These are phyloP conservation scores for Plasmodium reichenowi DNA, from an alignment of 169 alveolate genomes.

Conservation along the genomic window DNA sequence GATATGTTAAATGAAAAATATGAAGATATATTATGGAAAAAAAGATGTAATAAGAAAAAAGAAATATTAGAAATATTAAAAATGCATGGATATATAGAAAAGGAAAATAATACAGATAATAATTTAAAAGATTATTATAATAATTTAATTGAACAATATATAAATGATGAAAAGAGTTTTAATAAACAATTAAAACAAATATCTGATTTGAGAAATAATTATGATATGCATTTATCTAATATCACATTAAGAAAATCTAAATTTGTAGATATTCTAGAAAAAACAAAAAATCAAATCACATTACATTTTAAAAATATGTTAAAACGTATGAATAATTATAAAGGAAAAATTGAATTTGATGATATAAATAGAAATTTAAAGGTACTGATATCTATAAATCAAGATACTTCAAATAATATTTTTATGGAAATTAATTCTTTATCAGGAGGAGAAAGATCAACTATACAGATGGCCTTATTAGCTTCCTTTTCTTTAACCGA, in stretches of 20 bases:
- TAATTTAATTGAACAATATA: conserved; percentile 48
- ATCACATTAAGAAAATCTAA: conserved; percentile 39
- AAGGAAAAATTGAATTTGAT: conserved; percentile 65
- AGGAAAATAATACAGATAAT: conserved; percentile 46
- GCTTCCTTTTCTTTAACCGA: conserved; percentile 81
- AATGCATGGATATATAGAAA: conserved; percentile 27
- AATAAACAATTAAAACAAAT: conserved; percentile 49
- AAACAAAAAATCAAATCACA: conserved; percentile 55
- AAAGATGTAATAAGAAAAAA: conserved; percentile 58
- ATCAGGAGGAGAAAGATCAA: conserved; percentile 82
- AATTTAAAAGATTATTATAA: conserved; percentile 34
- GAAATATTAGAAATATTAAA: conserved; percentile 49
- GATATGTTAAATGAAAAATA: conserved; percentile 20
- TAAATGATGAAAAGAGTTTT: conserved; percentile 50
- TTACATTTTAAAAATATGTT: conserved; percentile 48
- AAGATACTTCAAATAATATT: conserved; percentile 39
- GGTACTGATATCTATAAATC: conserved; percentile 63
- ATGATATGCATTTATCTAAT: conserved; percentile 67
- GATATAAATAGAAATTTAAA: conserved; percentile 39
- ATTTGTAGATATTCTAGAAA: conserved; percentile 20
- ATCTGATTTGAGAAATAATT: conserved; percentile 50
- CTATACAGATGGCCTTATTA: conserved; percentile 80
- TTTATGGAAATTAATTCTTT: conserved; percentile 78
- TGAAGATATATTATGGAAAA: conserved; percentile 68
- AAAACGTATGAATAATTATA: conserved; percentile 62